Conservation (phyloP, 176 grass and related monocot genomes). For the Guadua angustifolia region DNA sequence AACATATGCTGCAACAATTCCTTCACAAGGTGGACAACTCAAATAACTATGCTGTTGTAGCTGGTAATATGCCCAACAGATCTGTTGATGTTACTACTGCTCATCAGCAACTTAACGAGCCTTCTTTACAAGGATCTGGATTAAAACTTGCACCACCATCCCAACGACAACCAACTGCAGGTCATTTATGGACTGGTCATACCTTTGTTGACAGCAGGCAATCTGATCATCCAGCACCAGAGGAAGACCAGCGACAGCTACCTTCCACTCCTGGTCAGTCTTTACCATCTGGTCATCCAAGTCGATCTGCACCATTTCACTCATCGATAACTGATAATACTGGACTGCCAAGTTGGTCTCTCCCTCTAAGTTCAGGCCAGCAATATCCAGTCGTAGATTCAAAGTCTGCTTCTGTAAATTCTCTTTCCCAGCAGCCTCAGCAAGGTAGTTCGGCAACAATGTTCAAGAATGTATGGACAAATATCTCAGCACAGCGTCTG, state of each 20-base stretch:
- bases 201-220: constrained; percentile 60
- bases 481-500: constrained; percentile 74
- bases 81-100: constrained; percentile 46
- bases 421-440: constrained; percentile 33
- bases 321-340: constrained; percentile 49
- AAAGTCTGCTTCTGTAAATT: constrained; percentile 46
- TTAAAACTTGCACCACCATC: constrained; percentile 78
- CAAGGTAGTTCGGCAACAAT: constrained; percentile 69
- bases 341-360: constrained; percentile 43
- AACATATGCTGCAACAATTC: constrained; percentile 87
- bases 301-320: constrained; percentile 51
- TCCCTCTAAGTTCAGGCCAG: constrained; percentile 53
- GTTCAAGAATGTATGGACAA: constrained; percentile 97
- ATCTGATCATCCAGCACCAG: constrained; percentile 41
- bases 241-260: constrained; percentile 49
- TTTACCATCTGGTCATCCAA: constrained; percentile 38
- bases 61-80: constrained; percentile 42
- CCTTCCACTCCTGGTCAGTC: constrained; percentile 52
- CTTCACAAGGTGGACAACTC: constrained; percentile 85
- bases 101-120: constrained; percentile 62
- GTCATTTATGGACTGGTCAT: constrained; percentile 53
- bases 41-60: constrained; percentile 53
- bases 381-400: constrained; percentile 55
- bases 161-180: constrained; percentile 59
- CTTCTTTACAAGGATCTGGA: constrained; percentile 68